These are phyloP conservation scores for Artemisia tridentata DNA, from an alignment of 129 eudicot species.

Conservation along the genomic window DNA sequence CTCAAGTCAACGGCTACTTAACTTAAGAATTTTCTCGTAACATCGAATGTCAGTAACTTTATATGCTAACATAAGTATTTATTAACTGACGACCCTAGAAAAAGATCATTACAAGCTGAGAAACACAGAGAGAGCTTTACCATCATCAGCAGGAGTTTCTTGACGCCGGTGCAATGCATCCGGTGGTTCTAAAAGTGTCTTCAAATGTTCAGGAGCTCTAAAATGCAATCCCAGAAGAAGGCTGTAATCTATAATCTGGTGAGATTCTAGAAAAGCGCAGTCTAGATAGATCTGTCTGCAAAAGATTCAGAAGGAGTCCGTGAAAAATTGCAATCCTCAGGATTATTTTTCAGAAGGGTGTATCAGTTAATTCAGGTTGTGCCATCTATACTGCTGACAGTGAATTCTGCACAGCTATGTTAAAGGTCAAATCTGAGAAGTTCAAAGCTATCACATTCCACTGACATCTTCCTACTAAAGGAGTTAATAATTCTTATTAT, in stretches of 20 bases:
- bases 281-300: conserved; percentile 72
- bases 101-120: not conserved
- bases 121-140: conserved; percentile 16
- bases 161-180: conserved; percentile 33
- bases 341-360: no score
- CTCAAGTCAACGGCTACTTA: no score
- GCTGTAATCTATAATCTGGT: conserved; percentile 75
- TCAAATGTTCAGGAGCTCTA: conserved; percentile 87
- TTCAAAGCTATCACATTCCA: no score
- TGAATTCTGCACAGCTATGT: no score
- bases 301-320: conserved; percentile 12
- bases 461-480: no score
- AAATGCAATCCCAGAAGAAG: conserved; percentile 87
- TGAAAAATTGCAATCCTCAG: not conserved
- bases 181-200: conserved; percentile 49
- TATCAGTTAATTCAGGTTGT: no score
- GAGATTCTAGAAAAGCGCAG: conserved; percentile 63
- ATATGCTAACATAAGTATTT: not conserved
- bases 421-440: no score
- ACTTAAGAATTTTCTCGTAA: not conserved
- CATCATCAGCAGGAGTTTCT: conserved; percentile 32
- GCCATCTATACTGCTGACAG: no score
- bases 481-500: no score
- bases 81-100: not conserved
- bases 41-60: not conserved